Evolutionary conservation across 805 yeast species (phyloP).

Genomic region (Sungouiozyma intestinalis): DNA sequence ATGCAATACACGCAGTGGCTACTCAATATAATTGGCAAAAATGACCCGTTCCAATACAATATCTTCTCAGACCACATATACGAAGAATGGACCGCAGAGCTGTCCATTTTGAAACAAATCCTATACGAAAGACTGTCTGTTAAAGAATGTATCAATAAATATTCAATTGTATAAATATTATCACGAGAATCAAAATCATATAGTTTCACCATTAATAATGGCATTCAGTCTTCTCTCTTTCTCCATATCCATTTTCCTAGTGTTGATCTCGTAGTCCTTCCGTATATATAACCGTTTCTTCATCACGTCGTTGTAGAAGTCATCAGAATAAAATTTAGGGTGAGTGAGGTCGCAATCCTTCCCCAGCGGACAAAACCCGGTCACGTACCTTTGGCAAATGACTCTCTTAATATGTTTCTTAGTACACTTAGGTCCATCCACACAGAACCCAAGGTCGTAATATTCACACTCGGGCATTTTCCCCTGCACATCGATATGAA

Average conservation of each 20-base stretch:
- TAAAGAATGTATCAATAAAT: conserved; percentile 1
- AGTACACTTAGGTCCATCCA: conserved; percentile 78
- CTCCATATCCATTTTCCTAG: conserved; percentile 27
- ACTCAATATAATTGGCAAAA: conserved; percentile 11
- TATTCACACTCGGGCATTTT: conserved; percentile 82
- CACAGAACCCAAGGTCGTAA: conserved; percentile 83
- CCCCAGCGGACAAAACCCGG: conserved; percentile 93
- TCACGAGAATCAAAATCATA: not conserved
- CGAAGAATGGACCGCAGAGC: conserved; percentile 7
- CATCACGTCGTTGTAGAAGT: conserved; percentile 30
- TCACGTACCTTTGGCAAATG: conserved; percentile 67
- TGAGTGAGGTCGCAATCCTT: conserved; percentile 62
- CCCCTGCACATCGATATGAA: conserved; percentile 82
- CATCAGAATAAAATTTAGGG: conserved; percentile 45
- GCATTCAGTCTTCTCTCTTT: conserved; percentile 29
- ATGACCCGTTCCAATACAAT: conserved; percentile 13
- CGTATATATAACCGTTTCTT: conserved; percentile 22
- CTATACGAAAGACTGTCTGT: conserved; percentile 6
- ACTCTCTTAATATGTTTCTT: conserved; percentile 62
- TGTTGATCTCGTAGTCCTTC: conserved; percentile 26
- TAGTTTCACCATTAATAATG: conserved; percentile 25
- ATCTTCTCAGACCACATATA: conserved; percentile 3
- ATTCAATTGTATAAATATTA: not conserved
- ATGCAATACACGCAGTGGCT: conserved; percentile 16
- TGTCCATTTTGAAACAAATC: conserved; percentile 6